A percentile compares a stretch with the other conserved stretches of the same genome.
Evolutionary conservation across 352 stramenopile genomes (phyloP).

Genomic region (Phytophthora palmivora): DNA sequence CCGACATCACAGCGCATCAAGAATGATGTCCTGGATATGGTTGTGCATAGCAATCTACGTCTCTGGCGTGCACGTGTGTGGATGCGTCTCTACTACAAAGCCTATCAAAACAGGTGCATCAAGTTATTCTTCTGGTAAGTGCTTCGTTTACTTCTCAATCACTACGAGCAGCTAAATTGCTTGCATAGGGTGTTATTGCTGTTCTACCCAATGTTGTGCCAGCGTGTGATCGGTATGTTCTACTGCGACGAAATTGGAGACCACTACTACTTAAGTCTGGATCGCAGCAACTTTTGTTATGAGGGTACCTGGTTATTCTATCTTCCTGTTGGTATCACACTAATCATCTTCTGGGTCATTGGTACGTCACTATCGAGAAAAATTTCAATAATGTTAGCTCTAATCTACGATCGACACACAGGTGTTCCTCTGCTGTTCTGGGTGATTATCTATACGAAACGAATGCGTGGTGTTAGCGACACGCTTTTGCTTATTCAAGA

Average conservation of each 20-base stretch:
- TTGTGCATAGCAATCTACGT: conserved; percentile 74
- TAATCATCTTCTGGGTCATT: conserved; percentile 67
- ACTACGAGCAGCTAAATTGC: background rate
- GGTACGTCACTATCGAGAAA: conserved; percentile 37
- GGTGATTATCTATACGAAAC: conserved; percentile 66
- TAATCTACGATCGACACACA: conserved; percentile 17
- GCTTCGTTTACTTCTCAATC: background rate
- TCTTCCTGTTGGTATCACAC: conserved; percentile 48
- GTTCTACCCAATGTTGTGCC: conserved; percentile 78
- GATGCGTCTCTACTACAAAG: conserved; percentile 75
- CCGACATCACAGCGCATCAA: conserved; percentile 62
- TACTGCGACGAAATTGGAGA: conserved; percentile 78
- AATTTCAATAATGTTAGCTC: background rate
- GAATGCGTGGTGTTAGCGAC: conserved; percentile 54
- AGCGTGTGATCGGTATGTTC: conserved; percentile 72
- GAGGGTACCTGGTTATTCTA: conserved; percentile 65
- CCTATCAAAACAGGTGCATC: conserved; percentile 81
- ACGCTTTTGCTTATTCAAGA: conserved; percentile 57
- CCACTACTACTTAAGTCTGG: conserved; percentile 66
- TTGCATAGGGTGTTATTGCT: conserved; percentile 61
- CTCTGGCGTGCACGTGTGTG: conserved; percentile 72
- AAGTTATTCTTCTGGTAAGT: conserved; percentile 77
- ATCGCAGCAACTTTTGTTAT: conserved; percentile 70
- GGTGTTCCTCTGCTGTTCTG: conserved; percentile 78
- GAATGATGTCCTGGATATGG: conserved; percentile 61